Percentiles rank a stretch among this genome's conserved stretches.
phyloP scores from a whole-genome alignment of 352 stramenopile species.

The Globisporangium heterothallicum region DNA sequence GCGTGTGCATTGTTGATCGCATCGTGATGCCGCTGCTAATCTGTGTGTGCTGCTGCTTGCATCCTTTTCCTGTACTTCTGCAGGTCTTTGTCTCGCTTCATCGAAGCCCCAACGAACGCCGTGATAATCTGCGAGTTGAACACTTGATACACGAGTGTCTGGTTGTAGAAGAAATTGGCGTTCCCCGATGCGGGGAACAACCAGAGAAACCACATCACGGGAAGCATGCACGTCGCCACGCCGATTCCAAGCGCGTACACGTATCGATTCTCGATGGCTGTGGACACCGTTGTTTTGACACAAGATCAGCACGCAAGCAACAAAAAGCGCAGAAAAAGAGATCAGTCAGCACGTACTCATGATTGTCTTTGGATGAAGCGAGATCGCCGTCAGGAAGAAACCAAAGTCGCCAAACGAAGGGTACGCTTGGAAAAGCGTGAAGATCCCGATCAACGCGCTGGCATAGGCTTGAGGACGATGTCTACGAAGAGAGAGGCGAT shows the following conservation, averaged over 20 bases:
- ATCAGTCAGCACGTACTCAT: constrained; percentile 38
- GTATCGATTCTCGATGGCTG: constrained; percentile 79
- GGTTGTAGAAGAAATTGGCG: constrained; percentile 89
- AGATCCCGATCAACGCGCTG: constrained; percentile 60
- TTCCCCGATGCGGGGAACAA: constrained; percentile 80
- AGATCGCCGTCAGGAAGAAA: constrained; percentile 62
- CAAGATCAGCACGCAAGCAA: constrained; percentile 1
- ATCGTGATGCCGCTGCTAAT: neutral
- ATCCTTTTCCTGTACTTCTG: constrained; percentile 39
- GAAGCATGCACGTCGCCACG: constrained; percentile 68
- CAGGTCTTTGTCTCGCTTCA: constrained; percentile 83
- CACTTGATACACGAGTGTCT: constrained; percentile 84
- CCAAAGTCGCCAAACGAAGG: constrained; percentile 74
- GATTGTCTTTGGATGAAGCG: constrained; percentile 74
- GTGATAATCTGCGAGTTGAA: constrained; percentile 76
- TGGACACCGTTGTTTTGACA: no score
- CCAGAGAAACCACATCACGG: constrained; percentile 87
- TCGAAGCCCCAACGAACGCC: constrained; percentile 69
- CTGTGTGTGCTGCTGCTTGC: neutral
- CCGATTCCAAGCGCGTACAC: constrained; percentile 63
- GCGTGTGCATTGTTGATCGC: neutral
- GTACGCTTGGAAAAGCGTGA: constrained; percentile 77
- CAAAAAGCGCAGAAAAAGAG: neutral
- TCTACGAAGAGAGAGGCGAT: constrained; percentile 19
- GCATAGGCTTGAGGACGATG: constrained; percentile 67